Evolutionary conservation across 1,284 basidiomycete species (phyloP).

Genomic region (Cystobasidium slooffiae): DNA sequence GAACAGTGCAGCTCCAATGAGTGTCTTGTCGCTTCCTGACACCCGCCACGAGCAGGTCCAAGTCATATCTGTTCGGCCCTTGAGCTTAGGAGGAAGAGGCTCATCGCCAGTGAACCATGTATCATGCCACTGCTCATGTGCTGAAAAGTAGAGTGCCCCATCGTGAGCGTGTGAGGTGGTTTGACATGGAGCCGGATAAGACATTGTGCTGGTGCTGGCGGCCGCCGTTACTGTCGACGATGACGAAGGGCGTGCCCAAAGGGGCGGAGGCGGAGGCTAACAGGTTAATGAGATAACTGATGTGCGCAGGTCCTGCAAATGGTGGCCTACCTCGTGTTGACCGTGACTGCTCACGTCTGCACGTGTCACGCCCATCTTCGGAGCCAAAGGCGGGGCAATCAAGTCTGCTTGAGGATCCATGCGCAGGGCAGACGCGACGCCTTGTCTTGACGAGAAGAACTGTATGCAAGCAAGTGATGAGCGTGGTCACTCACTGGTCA

Average conservation of each 20-base stretch:
- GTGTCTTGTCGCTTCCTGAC: constrained; percentile 31
- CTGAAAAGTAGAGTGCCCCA: constrained; percentile 51
- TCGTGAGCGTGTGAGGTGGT: constrained; percentile 50
- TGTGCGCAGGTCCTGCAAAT: not conserved
- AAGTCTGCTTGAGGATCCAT: constrained; percentile 5
- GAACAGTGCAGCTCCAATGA: constrained; percentile 46
- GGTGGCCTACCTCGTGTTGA: too few species aligned
- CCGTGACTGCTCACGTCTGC: too few species aligned
- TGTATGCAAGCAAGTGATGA: constrained; percentile 15
- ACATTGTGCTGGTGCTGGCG: constrained; percentile 30
- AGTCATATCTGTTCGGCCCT: constrained; percentile 46
- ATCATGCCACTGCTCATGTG: constrained; percentile 8
- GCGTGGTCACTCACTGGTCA: too few species aligned
- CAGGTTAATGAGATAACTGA: not conserved
- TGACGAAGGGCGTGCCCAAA: constrained; percentile 39
- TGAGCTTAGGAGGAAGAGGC: constrained; percentile 45
- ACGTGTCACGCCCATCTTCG: too few species aligned
- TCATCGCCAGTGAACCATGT: constrained; percentile 36
- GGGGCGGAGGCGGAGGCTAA: constrained; percentile 5
- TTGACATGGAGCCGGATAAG: constrained; percentile 48
- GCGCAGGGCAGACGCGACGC: constrained; percentile 8
- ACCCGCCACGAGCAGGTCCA: constrained; percentile 45
- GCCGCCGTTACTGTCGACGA: constrained; percentile 21
- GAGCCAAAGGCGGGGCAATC: not conserved
- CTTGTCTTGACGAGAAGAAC: constrained; percentile 44